Base-by-base conservation (phyloP, 2,329 filamentous ascomycete genomes). In the Aspergillus fijiensis region DNA sequence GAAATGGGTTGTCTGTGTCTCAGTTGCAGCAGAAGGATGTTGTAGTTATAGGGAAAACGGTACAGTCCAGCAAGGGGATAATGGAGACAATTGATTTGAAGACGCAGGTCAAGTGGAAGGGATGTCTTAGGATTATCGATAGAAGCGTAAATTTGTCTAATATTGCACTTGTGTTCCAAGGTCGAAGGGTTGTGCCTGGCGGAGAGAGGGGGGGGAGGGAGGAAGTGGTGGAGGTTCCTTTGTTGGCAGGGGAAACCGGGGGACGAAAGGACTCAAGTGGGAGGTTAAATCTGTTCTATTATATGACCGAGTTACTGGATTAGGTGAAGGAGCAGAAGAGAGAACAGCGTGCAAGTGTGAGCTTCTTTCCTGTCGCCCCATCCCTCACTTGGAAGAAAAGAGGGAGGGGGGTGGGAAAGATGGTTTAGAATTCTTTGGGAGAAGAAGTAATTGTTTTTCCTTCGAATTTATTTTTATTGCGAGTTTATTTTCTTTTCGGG, bases 31-130 rank as follows among this genome's bases (percentile, higher is more conserved):
- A 39, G 63, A 65, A 63, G 64, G 64, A 61, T 63, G 63, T 57
- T 57, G 61, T 55, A 58, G 58, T 60, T 65, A 63, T 66, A 63
- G 60, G 63, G 58, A 63, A 60, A 47, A 54, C 25, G 53, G 59
- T 56, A 39, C 59, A 56, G 57, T 54, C 58, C 63, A 67, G 65
- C 65, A 67, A 67, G 65, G 65, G 63, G 65, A 65, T 35, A 48
- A 58, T 53, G 57, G 60, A 53, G 55, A 52, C 51, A 57, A 57
- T 60, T 51, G 61, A 61, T 54, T 51, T 54, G 55, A 59, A 49
- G 62, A 63, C 45, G 63, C 61, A 64, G 57, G 58, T 60, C 14
- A 45, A 48, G 39, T 39, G 57, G 47, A 27, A 56, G 55, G 31
- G 58, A 63, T 67, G 65, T 67, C 65, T 67, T 61, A 67, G 61